Evolutionary conservation across 2,329 filamentous ascomycete species (phyloP).

Genomic region (Whalleya microplaca): DNA sequence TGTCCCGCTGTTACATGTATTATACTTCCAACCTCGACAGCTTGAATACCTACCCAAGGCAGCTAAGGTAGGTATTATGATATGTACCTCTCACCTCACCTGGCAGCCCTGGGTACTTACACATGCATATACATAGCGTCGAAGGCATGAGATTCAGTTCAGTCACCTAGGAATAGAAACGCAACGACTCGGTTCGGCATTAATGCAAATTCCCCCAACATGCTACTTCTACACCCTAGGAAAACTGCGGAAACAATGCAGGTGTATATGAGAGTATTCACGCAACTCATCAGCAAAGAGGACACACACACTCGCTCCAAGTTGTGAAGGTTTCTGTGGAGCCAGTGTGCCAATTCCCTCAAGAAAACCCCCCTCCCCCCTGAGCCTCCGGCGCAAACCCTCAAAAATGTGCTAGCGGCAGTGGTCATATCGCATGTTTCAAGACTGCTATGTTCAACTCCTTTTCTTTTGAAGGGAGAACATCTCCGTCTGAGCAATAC

Average conservation of each 20-base stretch:
- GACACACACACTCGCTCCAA: constrained; percentile 10
- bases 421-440: constrained; percentile 24
- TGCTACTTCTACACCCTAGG: constrained; percentile 27
- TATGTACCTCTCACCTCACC: too few species aligned
- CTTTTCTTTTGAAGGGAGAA: constrained; percentile 5
- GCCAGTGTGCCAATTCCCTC: constrained; percentile 9
- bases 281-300: constrained; percentile 17
- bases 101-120: too few species aligned
- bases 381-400: constrained; percentile 1
- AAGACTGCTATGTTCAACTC: constrained; percentile 16
- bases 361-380: constrained; percentile 5
- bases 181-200: constrained; percentile 11
- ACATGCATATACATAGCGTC: neutral
- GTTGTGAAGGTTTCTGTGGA: constrained; percentile 17
- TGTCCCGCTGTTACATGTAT: too few species aligned
- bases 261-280: constrained; percentile 13
- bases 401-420: constrained; percentile 5
- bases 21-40: too few species aligned
- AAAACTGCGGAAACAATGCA: constrained; percentile 26
- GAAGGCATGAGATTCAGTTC: neutral
- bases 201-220: constrained; percentile 29
- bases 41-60: too few species aligned
- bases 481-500: constrained; percentile 8
- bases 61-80: too few species aligned
- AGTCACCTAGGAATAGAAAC: neutral